Percentiles rank a stretch among this genome's conserved stretches.
These are phyloP conservation scores for Aspergillus ochraceus DNA, from an alignment of 2,329 filamentous ascomycete genomes.

Conservation along the genomic window DNA sequence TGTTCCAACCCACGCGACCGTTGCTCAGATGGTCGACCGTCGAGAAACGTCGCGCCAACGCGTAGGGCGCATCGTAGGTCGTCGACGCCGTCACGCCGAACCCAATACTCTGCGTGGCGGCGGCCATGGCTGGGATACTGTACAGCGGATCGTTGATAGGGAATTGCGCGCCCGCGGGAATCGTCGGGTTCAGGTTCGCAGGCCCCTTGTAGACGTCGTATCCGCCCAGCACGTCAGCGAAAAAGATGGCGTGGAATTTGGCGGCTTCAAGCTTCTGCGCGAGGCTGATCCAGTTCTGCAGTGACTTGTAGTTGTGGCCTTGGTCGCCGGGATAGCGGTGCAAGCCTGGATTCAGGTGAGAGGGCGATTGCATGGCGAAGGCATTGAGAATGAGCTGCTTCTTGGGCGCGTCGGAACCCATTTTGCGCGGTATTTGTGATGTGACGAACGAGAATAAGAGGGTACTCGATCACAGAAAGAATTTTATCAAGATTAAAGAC, in stretches of 20 bases:
- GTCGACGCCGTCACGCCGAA: slow-evolving; percentile 57
- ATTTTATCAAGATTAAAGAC: background rate
- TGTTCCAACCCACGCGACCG: slow-evolving; percentile 55
- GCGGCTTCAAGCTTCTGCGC: slow-evolving; percentile 50
- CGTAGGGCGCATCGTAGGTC: slow-evolving; percentile 57
- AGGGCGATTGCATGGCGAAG: slow-evolving; percentile 50
- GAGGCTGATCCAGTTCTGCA: slow-evolving; percentile 50
- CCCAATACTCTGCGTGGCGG: slow-evolving; percentile 48
- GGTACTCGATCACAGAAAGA: background rate
- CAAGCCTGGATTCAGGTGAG: slow-evolving; percentile 47
- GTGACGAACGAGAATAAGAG: too few relatives aligned
- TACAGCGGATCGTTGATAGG: slow-evolving; percentile 46
- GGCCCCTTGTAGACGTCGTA: slow-evolving; percentile 50
- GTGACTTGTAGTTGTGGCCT: slow-evolving; percentile 40
- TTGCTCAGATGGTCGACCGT: slow-evolving; percentile 55
- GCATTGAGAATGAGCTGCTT: slow-evolving; percentile 50
- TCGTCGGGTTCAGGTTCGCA: slow-evolving; percentile 38
- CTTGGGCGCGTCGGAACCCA: slow-evolving; percentile 4
- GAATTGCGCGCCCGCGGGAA: slow-evolving; percentile 44
- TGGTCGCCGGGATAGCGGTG: slow-evolving; percentile 38
- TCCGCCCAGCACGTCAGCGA: slow-evolving; percentile 51
- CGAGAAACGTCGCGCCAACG: slow-evolving; percentile 55
- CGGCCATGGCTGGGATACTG: slow-evolving; percentile 48
- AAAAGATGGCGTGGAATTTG: slow-evolving; percentile 53
- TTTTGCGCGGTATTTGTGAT: background rate